These are phyloP conservation scores for Umbelopsis sp. DNA, from an alignment of 192 early-diverging fungal genomes.

Conservation along the genomic window DNA sequence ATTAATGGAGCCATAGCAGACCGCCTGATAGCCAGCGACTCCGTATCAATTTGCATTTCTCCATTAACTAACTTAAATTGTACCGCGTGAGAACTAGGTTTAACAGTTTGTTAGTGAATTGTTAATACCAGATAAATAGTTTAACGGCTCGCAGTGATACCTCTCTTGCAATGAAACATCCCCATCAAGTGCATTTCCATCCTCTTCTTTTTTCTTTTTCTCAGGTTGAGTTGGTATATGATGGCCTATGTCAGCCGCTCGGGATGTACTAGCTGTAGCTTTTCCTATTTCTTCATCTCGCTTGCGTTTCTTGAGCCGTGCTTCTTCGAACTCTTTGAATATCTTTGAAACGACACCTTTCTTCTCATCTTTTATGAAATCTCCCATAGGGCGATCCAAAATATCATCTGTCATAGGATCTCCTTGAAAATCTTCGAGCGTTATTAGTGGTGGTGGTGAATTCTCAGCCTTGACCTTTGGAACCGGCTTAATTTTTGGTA, in stretches of 20 bases:
- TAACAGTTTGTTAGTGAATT: background rate
- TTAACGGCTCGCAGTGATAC: background rate
- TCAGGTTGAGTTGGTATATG: constrained; percentile 7
- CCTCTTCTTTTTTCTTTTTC: constrained; percentile 21
- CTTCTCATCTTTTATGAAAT: constrained; percentile 25
- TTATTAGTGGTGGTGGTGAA: constrained; percentile 1
- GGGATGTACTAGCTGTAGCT: background rate
- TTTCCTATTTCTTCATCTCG: background rate
- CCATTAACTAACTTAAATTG: constrained; percentile 41
- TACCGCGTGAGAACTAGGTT: constrained; percentile 33
- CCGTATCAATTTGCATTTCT: constrained; percentile 36
- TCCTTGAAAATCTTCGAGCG: constrained; percentile 27
- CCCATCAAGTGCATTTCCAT: background rate
- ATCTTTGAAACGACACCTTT: constrained; percentile 33
- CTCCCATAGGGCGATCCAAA: constrained; percentile 26
- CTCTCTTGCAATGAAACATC: constrained; percentile 26
- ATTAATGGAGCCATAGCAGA: background rate
- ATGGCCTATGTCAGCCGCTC: background rate
- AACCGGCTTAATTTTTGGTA: background rate
- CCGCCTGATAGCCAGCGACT: constrained; percentile 28
- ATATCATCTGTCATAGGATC: constrained; percentile 16
- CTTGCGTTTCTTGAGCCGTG: background rate
- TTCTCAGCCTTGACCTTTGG: background rate
- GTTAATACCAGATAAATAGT: too few relatives aligned
- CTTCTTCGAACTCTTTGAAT: constrained; percentile 31